Evolutionary conservation across 352 stramenopile genomes (phyloP).

Genomic region (Sclerospora graminicola): DNA sequence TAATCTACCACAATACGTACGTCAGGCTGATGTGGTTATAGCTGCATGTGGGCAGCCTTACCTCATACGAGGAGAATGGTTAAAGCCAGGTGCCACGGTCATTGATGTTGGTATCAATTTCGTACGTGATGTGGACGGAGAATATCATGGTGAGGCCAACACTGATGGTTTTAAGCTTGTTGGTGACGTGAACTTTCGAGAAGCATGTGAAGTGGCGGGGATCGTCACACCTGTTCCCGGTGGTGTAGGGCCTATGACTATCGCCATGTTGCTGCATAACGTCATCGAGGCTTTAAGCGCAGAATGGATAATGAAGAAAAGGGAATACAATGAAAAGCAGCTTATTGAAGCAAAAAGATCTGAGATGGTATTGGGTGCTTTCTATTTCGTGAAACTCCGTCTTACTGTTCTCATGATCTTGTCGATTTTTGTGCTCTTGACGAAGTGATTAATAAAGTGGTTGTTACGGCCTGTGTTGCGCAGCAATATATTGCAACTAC

Average conservation of each 20-base stretch:
- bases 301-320: constrained; percentile 31
- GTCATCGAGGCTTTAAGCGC: constrained; percentile 68
- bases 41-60: constrained; percentile 92
- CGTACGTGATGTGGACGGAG: constrained; percentile 56
- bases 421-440: too few species aligned
- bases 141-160: constrained; percentile 49
- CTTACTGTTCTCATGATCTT: too few species aligned
- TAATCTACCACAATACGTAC: constrained; percentile 83
- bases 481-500: too few species aligned
- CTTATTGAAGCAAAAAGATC: not conserved
- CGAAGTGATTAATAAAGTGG: too few species aligned
- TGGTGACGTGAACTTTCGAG: constrained; percentile 92
- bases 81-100: constrained; percentile 95
- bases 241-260: constrained; percentile 98
- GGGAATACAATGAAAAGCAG: constrained; percentile 10
- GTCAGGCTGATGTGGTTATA: constrained; percentile 94
- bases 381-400: not conserved
- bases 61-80: constrained; percentile 91
- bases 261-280: constrained; percentile 91
- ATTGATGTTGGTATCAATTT: constrained; percentile 99
- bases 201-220: constrained; percentile 70
- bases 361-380: not conserved
- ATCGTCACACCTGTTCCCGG: constrained; percentile 96
- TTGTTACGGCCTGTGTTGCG: too few species aligned
- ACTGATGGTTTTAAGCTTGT: constrained; percentile 92